Evolutionary conservation across 164 flowering plant genomes (phyloP), one percentile per base, ranked within the genome.

Genomic region (Sextonia rubra): DNA sequence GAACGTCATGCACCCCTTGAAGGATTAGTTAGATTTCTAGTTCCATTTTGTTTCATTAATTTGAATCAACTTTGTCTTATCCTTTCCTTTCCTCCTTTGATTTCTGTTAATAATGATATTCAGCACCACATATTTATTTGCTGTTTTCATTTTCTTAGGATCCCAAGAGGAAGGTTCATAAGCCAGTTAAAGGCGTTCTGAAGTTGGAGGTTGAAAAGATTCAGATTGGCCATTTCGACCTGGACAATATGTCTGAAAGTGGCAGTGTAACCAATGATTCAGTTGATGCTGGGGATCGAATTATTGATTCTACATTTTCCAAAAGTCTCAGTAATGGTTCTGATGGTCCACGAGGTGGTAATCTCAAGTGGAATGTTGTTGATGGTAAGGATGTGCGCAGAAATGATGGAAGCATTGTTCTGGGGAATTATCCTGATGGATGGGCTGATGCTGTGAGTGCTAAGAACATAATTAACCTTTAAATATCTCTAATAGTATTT

Each of bases 101-200:
- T 52, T 52, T 15, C 58, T 52, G 1, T 52, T 52, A 47, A 48
- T 62, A 44, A 37, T 68, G 47, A 25, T 60, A 4, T 23, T 23
- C 11, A 29, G 48, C 8, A 1, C 30, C 23, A 37, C 27, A 56
- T 32, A 27, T 48, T 65, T 20, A 20, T 15, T 52, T 60, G 2
- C 29, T 60, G 12, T 48, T 68, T 68, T 62, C 56, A 18, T 26
- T 60, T 76, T 55, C 74, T 22, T 77, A 95, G 99, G 99, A 95
- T 83, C 99, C 99, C 29, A 95, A 95, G 73, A 85, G 92, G 48
- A 95, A 95, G 83, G 83, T 95, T 78, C 99, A 93, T 81, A 95
- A 95, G 83, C 98, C 97, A 52, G 97, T 95, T 55, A 93, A 88
- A 79, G 98, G 99, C 75, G 80, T 85, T 71, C 72, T 95, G 71